A percentile compares a stretch with the other conserved stretches of the same genome.
Evolutionary conservation across 2,329 filamentous ascomycete species (phyloP).

Genomic region (Furcasterigmium sp.): DNA sequence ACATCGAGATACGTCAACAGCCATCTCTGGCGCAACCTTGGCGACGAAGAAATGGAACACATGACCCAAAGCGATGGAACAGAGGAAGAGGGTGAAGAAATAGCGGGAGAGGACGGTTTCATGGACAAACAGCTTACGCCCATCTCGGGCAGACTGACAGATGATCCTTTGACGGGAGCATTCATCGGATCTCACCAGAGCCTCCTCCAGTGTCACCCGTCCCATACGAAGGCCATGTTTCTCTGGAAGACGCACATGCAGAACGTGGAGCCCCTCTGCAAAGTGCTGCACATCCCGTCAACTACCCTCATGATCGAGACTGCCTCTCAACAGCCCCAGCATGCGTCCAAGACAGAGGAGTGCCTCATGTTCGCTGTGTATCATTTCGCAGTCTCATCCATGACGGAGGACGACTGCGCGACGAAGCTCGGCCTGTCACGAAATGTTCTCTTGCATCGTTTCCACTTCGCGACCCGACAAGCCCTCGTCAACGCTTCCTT

Average conservation of each 20-base stretch:
- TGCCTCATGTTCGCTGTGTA: conserved; percentile 39
- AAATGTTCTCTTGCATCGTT: conserved; percentile 25
- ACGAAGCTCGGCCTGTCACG: conserved; percentile 28
- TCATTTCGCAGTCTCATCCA: conserved; percentile 29
- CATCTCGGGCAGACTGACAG: conserved; percentile 5
- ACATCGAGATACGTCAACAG: conserved; percentile 37
- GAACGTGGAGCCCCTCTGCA: conserved; percentile 18
- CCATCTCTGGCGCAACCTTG: conserved; percentile 19
- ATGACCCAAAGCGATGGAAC: conserved; percentile 14
- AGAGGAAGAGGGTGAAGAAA: conserved; percentile 12
- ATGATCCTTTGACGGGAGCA: conserved; percentile 10
- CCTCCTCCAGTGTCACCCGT: conserved; percentile 15
- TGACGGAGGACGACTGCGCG: conserved; percentile 35
- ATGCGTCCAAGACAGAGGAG: conserved; percentile 21
- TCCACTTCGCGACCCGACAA: conserved; percentile 35
- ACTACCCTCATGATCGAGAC: conserved; percentile 13
- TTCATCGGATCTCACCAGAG: conserved; percentile 8
- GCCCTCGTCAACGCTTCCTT: conserved; percentile 45
- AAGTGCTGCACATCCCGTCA: conserved; percentile 18
- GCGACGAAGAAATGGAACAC: conserved; percentile 17
- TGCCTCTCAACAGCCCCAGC: conserved; percentile 11
- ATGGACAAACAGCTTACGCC: too few species aligned
- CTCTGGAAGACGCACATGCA: conserved; percentile 18
- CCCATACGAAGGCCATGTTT: conserved; percentile 12
- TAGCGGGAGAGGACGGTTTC: not conserved